These are phyloP conservation scores for Ambrosia hybrid DNA, from an alignment of 140 eudicot genomes.

Conservation along the genomic window DNA sequence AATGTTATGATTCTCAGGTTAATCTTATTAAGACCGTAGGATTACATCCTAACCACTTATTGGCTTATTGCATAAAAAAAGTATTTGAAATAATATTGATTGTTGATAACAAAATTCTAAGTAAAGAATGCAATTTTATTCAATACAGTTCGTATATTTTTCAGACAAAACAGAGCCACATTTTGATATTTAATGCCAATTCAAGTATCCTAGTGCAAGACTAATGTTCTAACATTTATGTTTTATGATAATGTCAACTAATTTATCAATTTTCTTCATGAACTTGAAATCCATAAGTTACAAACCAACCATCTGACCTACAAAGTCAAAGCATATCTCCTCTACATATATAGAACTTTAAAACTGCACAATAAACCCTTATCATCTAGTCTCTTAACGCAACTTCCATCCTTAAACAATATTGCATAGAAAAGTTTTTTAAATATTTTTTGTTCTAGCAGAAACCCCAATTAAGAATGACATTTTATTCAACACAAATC, in stretches of 20 bases:
- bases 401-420: too few species aligned
- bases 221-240: background rate
- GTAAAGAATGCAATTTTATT: background rate
- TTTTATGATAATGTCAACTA: background rate
- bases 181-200: background rate
- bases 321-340: background rate
- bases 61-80: background rate
- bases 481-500: constrained; percentile 6
- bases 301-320: constrained; percentile 1
- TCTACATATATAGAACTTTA: background rate
- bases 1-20: background rate
- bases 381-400: too few species aligned
- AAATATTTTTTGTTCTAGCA: background rate
- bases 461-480: background rate
- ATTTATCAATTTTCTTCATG: background rate
- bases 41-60: constrained; percentile 12
- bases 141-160: background rate
- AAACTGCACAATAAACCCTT: background rate
- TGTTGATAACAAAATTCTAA: constrained; percentile 7
- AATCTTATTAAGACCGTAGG: background rate
- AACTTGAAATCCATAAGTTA: background rate
- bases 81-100: background rate
- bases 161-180: background rate
- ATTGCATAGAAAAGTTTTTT: background rate
- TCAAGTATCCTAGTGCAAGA: background rate